phyloP scores from a whole-genome alignment of 306 rosid species.

The Prunus salicina region DNA sequence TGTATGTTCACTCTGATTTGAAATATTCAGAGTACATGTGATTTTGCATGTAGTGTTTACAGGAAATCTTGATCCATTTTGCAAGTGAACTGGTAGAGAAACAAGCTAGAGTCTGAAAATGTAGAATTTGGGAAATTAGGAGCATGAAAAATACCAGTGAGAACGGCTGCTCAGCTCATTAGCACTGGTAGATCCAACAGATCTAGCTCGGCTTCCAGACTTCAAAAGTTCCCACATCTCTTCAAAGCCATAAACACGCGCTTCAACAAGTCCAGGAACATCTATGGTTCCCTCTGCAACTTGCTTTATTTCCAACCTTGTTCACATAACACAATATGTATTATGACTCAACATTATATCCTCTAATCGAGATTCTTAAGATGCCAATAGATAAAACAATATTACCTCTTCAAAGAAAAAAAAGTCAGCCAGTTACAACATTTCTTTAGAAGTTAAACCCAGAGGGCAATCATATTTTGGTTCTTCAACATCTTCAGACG shows the following conservation, averaged over 20 bases:
- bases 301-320: conserved; percentile 96
- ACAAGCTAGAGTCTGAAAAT: neutral
- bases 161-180: conserved; percentile 98
- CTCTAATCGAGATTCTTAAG: neutral
- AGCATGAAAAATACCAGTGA: conserved; percentile 60
- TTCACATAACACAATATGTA: conserved; percentile 3
- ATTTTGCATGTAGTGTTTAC: neutral
- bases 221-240: conserved; percentile 84
- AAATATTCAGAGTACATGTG: neutral
- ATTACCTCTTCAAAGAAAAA: neutral
- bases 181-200: conserved; percentile 95
- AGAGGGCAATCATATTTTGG: neutral
- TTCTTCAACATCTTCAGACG: neutral
- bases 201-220: conserved; percentile 77
- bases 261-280: conserved; percentile 92
- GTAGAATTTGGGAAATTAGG: conserved; percentile 1
- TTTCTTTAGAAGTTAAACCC: neutral
- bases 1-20: neutral
- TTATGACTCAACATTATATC: neutral
- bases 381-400: neutral
- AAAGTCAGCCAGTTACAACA: neutral
- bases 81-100: neutral
- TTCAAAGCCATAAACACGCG: conserved; percentile 57
- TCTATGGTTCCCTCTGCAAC: conserved; percentile 90
- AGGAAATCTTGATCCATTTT: neutral